phyloP scores from a whole-genome alignment of 305 asterid species.

The Nicotiana rustica region DNA sequence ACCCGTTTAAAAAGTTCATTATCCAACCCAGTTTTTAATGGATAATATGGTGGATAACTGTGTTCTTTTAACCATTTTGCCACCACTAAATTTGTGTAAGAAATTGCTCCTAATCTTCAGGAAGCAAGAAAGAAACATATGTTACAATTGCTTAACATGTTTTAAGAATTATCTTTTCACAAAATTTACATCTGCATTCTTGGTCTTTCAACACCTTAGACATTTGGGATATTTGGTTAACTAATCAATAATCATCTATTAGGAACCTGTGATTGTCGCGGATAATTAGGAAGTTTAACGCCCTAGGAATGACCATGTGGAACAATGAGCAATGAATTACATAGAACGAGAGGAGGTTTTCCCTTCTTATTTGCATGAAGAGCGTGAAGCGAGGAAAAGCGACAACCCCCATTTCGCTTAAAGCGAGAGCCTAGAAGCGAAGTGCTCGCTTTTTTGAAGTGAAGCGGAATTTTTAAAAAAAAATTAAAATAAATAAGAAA shows the following conservation, averaged over 20 bases:
- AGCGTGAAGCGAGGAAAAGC: too few species aligned
- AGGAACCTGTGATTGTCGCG: neutral
- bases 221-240: neutral
- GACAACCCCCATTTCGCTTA: too few species aligned
- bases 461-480: too few species aligned
- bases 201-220: neutral
- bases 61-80: too few species aligned
- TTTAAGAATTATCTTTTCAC: neutral
- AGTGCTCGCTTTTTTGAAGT: too few species aligned
- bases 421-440: too few species aligned
- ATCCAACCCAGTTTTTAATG: too few species aligned
- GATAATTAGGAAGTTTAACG: neutral
- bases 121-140: constrained; percentile 7
- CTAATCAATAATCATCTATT: neutral
- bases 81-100: neutral
- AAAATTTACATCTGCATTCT: neutral
- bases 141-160: constrained; percentile 5
- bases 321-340: neutral
- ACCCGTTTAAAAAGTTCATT: too few species aligned
- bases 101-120: neutral
- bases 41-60: too few species aligned
- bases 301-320: neutral
- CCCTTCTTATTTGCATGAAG: neutral
- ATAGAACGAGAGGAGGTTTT: neutral
- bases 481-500: too few species aligned